These are phyloP conservation scores for Colletotrichum agaves DNA, from an alignment of 2,329 filamentous ascomycete species.

Conservation along the genomic window DNA sequence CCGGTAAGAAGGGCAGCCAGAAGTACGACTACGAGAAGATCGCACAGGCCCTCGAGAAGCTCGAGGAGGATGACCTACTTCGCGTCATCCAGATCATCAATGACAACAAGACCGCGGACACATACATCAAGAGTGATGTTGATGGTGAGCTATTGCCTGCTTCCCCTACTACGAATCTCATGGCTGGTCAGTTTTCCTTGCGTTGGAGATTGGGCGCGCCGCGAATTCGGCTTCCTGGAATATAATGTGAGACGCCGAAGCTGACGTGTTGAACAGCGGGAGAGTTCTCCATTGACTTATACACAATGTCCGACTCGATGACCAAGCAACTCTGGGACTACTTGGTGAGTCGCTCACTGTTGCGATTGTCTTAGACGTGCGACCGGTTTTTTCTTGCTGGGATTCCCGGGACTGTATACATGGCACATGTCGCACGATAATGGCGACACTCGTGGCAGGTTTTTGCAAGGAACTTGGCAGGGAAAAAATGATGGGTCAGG, in stretches of 20 bases:
- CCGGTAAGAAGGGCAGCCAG: slow-evolving; percentile 81
- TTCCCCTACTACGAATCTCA: slow-evolving; percentile 31
- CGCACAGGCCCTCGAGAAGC: slow-evolving; percentile 87
- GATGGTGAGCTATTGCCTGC: slow-evolving; percentile 74
- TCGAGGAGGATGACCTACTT: slow-evolving; percentile 91
- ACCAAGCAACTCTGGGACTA: slow-evolving; percentile 98
- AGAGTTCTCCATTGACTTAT: slow-evolving; percentile 98
- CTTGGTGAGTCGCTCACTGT: slow-evolving; percentile 52
- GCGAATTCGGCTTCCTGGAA: slow-evolving; percentile 8
- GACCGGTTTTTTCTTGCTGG: neutral
- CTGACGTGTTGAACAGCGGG: slow-evolving; percentile 69
- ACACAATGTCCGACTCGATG: slow-evolving; percentile 90
- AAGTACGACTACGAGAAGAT: slow-evolving; percentile 92
- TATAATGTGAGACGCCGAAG: slow-evolving; percentile 46
- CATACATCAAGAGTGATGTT: slow-evolving; percentile 96
- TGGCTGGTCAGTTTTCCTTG: slow-evolving; percentile 37
- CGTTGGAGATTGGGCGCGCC: slow-evolving; percentile 14
- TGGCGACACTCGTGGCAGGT: neutral
- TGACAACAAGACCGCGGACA: slow-evolving; percentile 93
- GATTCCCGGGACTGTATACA: neutral
- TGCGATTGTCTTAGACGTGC: slow-evolving; percentile 15
- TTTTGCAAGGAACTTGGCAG: neutral
- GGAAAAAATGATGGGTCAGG: neutral
- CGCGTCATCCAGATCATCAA: slow-evolving; percentile 98
- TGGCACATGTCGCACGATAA: neutral